Percentiles rank a stretch among this genome's conserved stretches.
These are phyloP conservation scores for Lachnellula suecica DNA, from an alignment of 2,329 filamentous ascomycete species.

Conservation along the genomic window DNA sequence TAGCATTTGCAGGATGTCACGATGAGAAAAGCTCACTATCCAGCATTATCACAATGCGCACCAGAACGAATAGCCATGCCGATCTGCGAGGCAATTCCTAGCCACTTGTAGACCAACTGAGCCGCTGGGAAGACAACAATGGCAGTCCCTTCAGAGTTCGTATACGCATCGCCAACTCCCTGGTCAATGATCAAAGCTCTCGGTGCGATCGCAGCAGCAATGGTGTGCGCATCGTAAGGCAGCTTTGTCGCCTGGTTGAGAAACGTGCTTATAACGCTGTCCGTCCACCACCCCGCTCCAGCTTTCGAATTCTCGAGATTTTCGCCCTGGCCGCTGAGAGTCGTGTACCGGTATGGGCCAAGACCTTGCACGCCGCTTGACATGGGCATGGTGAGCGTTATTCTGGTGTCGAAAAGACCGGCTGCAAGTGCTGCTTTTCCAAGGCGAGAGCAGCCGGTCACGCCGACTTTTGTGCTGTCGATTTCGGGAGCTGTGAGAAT, in stretches of 20 bases:
- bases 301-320: slow-evolving; percentile 41
- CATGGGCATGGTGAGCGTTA: slow-evolving; percentile 37
- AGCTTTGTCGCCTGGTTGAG: slow-evolving; percentile 32
- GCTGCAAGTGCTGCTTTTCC: slow-evolving; percentile 36
- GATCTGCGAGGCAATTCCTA: slow-evolving; percentile 35
- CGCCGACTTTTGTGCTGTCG: slow-evolving; percentile 33
- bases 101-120: slow-evolving; percentile 34
- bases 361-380: slow-evolving; percentile 36
- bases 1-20: neutral
- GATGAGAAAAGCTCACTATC: slow-evolving; percentile 38
- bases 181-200: slow-evolving; percentile 35
- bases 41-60: slow-evolving; percentile 48
- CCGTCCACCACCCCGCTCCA: slow-evolving; percentile 36
- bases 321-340: slow-evolving; percentile 41
- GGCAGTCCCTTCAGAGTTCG: slow-evolving; percentile 48
- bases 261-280: slow-evolving; percentile 34
- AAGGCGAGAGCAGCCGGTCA: slow-evolving; percentile 36
- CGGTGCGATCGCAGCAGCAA: slow-evolving; percentile 35
- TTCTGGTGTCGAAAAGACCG: slow-evolving; percentile 36
- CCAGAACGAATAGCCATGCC: slow-evolving; percentile 46
- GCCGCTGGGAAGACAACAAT: slow-evolving; percentile 34
- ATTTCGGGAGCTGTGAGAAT: slow-evolving; percentile 37
- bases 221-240: slow-evolving; percentile 37
- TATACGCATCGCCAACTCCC: slow-evolving; percentile 42
- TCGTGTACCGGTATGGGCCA: slow-evolving; percentile 38